A percentile compares a stretch with the other conserved stretches of the same genome.
Conservation (phyloP, 179 eudicot species). For the Actinidia polygama region DNA sequence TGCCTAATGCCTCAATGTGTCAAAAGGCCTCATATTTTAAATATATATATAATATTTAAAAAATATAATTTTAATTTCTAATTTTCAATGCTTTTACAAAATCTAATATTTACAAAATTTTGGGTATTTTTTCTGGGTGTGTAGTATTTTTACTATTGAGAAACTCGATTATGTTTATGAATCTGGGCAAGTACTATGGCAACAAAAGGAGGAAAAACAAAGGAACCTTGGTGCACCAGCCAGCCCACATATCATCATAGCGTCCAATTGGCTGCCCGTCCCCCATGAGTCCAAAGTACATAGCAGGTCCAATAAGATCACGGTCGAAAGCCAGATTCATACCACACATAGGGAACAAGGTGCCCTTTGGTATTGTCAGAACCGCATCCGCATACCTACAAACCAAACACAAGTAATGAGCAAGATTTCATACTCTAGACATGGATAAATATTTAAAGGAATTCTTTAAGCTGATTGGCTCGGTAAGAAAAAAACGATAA, state of each 20-base stretch:
- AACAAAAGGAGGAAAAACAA: not conserved
- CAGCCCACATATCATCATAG: conserved; percentile 99
- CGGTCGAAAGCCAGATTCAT: conserved; percentile 94
- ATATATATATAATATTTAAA: too few relatives aligned
- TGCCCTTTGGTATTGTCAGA: conserved; percentile 87
- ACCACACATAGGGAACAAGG: conserved; percentile 95
- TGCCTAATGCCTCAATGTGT: too few relatives aligned
- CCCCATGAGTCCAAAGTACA: conserved; percentile 99
- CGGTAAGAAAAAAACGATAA: not conserved
- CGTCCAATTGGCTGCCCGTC: conserved; percentile 99
- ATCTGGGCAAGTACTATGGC: not conserved
- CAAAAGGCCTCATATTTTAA: too few relatives aligned
- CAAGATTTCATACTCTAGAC: not conserved
- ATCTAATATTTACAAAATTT: too few relatives aligned
- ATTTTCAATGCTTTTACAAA: too few relatives aligned
- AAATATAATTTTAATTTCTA: too few relatives aligned
- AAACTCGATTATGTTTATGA: too few relatives aligned
- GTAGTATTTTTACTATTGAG: too few relatives aligned
- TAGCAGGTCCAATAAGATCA: conserved; percentile 91
- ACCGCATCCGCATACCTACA: conserved; percentile 88
- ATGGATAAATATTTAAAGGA: not conserved
- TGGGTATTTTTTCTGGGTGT: too few relatives aligned
- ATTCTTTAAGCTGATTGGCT: not conserved
- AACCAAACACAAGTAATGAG: not conserved
- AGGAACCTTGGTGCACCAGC: conserved; percentile 88